Base-by-base conservation (phyloP, 1,139 yeast genomes). In the Yamadazyma aaseri region DNA sequence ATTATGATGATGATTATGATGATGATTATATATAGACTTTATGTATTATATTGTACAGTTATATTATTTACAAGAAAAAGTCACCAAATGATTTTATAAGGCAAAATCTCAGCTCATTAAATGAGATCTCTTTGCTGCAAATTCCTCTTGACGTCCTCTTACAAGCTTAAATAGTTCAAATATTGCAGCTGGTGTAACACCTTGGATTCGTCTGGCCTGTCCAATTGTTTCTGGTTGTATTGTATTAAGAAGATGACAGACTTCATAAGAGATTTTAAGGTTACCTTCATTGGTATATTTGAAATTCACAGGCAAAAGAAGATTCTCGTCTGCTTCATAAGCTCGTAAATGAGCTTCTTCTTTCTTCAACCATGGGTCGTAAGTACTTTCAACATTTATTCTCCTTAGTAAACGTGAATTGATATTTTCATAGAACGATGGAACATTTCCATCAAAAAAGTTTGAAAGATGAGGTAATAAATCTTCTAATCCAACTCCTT, bases 161-260 rank as follows among this genome's bases (percentile, higher is more conserved):
- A 68, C 73, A 35, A 71, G 51, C 40, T 65, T 68, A 44, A 77
- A 82, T 26, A 84, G 65, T 47, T 82, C 89, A 48, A 82, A 82
- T 3, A 82, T 64, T 0, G 90, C 83, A 2, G 89, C 86, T 0
- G 97, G 96, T 0, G 97, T 92, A 1, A 92, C 81, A 0, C 98
- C 97, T 51, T 92, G 95, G 12, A 90, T 84, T 46, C 97, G 71
- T 51, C 96, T 73, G 0, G 97, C 97, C 55, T 92, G 97, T 0
- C 97, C 97, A 32, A 92, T 77, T 0, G 97, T 92, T 36, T 76
- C 77, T 0, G 98, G 98, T 43, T 86, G 84, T 10, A 87, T 77
- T 5, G 74, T 71, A 49, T 87, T 86, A 38, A 92, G 67, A 15
- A 86, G 61, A 22, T 69, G 68, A 35, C 86, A 76, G 15, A 81